Conservation (phyloP, 768 basidiomycete species). For the Lactifluus hygrophoroides region DNA sequence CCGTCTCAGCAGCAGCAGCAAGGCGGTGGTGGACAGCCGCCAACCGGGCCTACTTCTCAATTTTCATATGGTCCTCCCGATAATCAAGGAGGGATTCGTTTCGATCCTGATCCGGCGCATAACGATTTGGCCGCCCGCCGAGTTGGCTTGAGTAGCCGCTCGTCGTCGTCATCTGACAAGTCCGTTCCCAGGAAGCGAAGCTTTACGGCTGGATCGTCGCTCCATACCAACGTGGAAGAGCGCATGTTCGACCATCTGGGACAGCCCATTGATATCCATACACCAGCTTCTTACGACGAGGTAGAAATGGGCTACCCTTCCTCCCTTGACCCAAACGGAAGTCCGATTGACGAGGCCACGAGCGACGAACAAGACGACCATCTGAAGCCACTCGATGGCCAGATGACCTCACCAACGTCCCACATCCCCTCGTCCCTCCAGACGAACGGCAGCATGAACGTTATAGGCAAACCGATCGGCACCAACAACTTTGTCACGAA, state of each 20-base stretch:
- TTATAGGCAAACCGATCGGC: slow-evolving; percentile 56
- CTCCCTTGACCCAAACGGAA: slow-evolving; percentile 42
- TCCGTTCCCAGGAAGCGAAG: slow-evolving; percentile 61
- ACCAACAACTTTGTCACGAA: slow-evolving; percentile 84
- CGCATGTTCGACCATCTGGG: slow-evolving; percentile 27
- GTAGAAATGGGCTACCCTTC: slow-evolving; percentile 39
- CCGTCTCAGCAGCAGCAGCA: background rate
- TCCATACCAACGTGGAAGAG: slow-evolving; percentile 29
- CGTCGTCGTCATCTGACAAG: slow-evolving; percentile 44
- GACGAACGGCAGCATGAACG: slow-evolving; percentile 34
- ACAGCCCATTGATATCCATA: slow-evolving; percentile 28
- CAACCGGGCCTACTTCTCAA: slow-evolving; percentile 22
- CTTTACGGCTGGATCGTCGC: slow-evolving; percentile 41
- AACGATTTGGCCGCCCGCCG: slow-evolving; percentile 29
- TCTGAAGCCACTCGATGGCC: slow-evolving; percentile 27
- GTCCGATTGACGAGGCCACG: slow-evolving; percentile 33
- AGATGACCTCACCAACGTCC: slow-evolving; percentile 14
- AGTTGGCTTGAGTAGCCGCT: slow-evolving; percentile 33
- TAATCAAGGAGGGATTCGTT: slow-evolving; percentile 26
- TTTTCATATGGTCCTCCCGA: slow-evolving; percentile 45
- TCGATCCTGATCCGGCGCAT: slow-evolving; percentile 25
- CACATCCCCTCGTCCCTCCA: slow-evolving; percentile 15
- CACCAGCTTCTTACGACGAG: slow-evolving; percentile 44
- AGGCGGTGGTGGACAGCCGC: slow-evolving; percentile 22
- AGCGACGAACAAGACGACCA: slow-evolving; percentile 32